These are phyloP conservation scores for Halophytophthora batemanensis DNA, from an alignment of 352 stramenopile genomes.

Conservation along the genomic window DNA sequence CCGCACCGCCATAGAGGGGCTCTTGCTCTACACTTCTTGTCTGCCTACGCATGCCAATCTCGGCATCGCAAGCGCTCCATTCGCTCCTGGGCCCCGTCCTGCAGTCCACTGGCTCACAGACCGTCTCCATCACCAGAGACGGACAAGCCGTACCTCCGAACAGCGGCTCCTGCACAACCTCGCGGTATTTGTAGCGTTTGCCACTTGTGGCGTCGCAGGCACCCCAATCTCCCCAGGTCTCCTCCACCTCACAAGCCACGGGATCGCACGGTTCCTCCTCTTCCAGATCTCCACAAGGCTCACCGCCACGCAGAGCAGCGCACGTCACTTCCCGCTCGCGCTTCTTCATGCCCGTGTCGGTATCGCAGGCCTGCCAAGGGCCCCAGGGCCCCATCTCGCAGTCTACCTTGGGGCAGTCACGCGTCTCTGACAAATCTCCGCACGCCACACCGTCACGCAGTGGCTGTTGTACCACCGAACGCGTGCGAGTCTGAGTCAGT, in stretches of 20 bases:
- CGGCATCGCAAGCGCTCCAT: slow-evolving; percentile 38
- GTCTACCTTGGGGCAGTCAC: slow-evolving; percentile 36
- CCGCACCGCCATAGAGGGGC: slow-evolving; percentile 38
- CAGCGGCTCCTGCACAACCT: slow-evolving; percentile 21
- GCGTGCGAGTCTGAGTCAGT: slow-evolving; percentile 35
- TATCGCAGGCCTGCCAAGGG: slow-evolving; percentile 28
- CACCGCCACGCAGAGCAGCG: slow-evolving; percentile 28
- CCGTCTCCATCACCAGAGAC: slow-evolving; percentile 25
- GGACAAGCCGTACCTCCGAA: slow-evolving; percentile 31
- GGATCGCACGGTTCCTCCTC: slow-evolving; percentile 31
- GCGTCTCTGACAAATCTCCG: slow-evolving; percentile 21
- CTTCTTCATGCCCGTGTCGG: slow-evolving; percentile 21
- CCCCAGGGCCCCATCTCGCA: slow-evolving; percentile 39
- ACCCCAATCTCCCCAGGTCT: slow-evolving; percentile 39
- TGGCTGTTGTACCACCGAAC: slow-evolving; percentile 28
- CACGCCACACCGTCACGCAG: slow-evolving; percentile 39
- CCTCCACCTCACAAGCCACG: slow-evolving; percentile 42
- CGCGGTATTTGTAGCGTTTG: slow-evolving; percentile 37
- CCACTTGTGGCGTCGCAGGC: slow-evolving; percentile 35
- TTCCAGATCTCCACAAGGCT: slow-evolving; percentile 22
- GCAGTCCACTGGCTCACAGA: slow-evolving; percentile 55
- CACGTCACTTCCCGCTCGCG: slow-evolving; percentile 19
- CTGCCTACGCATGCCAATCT: slow-evolving; percentile 34
- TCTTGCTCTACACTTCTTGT: slow-evolving; percentile 27
- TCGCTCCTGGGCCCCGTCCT: slow-evolving; percentile 32